A percentile compares a stretch with the other conserved stretches of the same genome.
Evolutionary conservation across 352 stramenopile genomes (phyloP).

Genomic region (Phytophthora tubulina): DNA sequence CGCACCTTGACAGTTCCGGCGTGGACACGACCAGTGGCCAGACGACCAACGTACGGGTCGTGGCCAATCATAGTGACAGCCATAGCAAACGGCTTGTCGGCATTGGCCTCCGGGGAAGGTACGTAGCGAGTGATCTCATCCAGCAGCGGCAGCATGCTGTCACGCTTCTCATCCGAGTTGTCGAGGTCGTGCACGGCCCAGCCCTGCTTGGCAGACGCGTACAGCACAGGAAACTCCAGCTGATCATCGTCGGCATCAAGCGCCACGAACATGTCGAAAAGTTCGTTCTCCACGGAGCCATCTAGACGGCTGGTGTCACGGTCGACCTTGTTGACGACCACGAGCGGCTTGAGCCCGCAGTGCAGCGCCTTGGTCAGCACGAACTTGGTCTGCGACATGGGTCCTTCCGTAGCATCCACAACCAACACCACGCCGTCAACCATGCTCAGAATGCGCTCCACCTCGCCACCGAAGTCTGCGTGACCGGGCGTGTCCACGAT

Average conservation of each 20-base stretch:
- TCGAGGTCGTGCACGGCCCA: conserved; percentile 95
- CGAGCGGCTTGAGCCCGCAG: conserved; percentile 93
- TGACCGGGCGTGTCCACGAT: conserved; percentile 98
- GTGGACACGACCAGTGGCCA: conserved; percentile 97
- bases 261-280: conserved; percentile 98
- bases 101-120: conserved; percentile 85
- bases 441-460: conserved; percentile 97
- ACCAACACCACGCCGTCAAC: conserved; percentile 98
- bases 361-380: conserved; percentile 97
- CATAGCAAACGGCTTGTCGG: conserved; percentile 93
- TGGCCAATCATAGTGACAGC: conserved; percentile 97
- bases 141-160: conserved; percentile 96
- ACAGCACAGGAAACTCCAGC: conserved; percentile 97
- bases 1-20: conserved; percentile 88
- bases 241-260: conserved; percentile 95
- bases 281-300: conserved; percentile 96
- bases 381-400: conserved; percentile 99
- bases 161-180: conserved; percentile 58
- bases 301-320: conserved; percentile 91
- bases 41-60: conserved; percentile 97
- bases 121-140: conserved; percentile 97
- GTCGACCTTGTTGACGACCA: conserved; percentile 99
- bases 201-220: conserved; percentile 95
- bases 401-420: conserved; percentile 97
- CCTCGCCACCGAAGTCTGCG: conserved; percentile 98